Evolutionary conservation across 2,329 filamentous ascomycete genomes (phyloP).

Genomic region (Lecanicillium sp.): DNA sequence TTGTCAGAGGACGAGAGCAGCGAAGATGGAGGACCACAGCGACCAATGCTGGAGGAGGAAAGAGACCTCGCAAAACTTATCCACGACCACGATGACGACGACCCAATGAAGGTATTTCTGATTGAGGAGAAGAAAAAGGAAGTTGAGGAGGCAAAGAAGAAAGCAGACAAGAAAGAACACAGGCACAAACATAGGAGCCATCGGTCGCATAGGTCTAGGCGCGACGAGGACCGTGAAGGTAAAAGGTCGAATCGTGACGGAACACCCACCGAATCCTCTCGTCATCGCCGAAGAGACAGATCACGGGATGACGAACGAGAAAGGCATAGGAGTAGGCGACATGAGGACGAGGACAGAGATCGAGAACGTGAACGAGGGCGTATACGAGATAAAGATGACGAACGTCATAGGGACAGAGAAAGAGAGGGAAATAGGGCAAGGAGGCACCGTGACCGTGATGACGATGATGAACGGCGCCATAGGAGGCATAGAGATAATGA

Average conservation of each 20-base stretch:
- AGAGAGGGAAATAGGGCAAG: slow-evolving; percentile 15
- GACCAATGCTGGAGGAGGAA: slow-evolving; percentile 73
- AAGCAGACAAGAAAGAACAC: slow-evolving; percentile 39
- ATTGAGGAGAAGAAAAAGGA: slow-evolving; percentile 89
- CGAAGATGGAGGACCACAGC: slow-evolving; percentile 31
- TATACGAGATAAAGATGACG: too few relatives aligned
- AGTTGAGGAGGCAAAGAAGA: slow-evolving; percentile 58
- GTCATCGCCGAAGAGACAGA: slow-evolving; percentile 12
- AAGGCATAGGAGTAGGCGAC: slow-evolving; percentile 18
- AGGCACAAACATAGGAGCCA: slow-evolving; percentile 39
- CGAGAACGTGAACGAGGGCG: slow-evolving; percentile 17
- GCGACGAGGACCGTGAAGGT: slow-evolving; percentile 18
- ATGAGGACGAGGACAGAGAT: slow-evolving; percentile 18
- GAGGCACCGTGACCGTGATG: slow-evolving; percentile 12
- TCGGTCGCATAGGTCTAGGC: slow-evolving; percentile 33
- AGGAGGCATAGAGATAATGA: slow-evolving; percentile 7
- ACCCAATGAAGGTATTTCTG: slow-evolving; percentile 92
- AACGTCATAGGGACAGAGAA: slow-evolving; percentile 14
- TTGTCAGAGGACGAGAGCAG: slow-evolving; percentile 36
- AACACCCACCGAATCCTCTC: background rate
- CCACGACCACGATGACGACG: slow-evolving; percentile 81
- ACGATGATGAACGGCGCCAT: slow-evolving; percentile 11
- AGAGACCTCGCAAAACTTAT: slow-evolving; percentile 68
- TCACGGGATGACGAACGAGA: slow-evolving; percentile 19
- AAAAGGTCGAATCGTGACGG: slow-evolving; percentile 10